These are phyloP conservation scores for Eutrema salsugineum DNA, from an alignment of 441 rosid genomes.

Conservation along the genomic window DNA sequence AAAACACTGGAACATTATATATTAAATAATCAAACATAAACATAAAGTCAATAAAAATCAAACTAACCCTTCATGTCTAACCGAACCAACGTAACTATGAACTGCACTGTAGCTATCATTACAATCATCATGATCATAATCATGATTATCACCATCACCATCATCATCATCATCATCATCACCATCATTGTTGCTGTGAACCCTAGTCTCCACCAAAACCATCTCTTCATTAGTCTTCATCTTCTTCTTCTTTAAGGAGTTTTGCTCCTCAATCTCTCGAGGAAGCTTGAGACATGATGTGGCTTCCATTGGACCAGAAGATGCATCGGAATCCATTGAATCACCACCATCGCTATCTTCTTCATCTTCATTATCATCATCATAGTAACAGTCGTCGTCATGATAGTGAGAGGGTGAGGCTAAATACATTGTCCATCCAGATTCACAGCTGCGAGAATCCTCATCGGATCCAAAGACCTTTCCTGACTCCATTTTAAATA, in stretches of 20 bases:
- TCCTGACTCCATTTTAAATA: slow-evolving; percentile 50
- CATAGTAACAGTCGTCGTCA: slow-evolving; percentile 1
- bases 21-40: not conserved
- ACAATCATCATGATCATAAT: slow-evolving; percentile 5
- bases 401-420: slow-evolving; percentile 41
- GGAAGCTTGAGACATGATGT: slow-evolving; percentile 12
- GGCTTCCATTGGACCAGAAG: slow-evolving; percentile 60
- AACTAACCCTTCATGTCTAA: slow-evolving; percentile 17
- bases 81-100: slow-evolving; percentile 27
- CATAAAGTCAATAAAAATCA: not conserved
- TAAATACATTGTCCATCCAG: slow-evolving; percentile 85
- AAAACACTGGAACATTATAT: not conserved
- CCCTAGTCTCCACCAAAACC: slow-evolving; percentile 30
- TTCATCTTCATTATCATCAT: slow-evolving; percentile 33
- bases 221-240: slow-evolving; percentile 16
- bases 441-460: slow-evolving; percentile 56
- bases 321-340: slow-evolving; percentile 86
- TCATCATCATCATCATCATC: not conserved
- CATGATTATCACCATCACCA: not conserved
- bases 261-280: slow-evolving; percentile 20
- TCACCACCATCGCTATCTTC: slow-evolving; percentile 62
- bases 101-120: slow-evolving; percentile 30
- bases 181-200: slow-evolving; percentile 1
- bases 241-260: slow-evolving; percentile 11
- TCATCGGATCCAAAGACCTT: slow-evolving; percentile 38